Base-by-base conservation (phyloP, 768 basidiomycete genomes). In the Termitomyces eurrhizus region DNA sequence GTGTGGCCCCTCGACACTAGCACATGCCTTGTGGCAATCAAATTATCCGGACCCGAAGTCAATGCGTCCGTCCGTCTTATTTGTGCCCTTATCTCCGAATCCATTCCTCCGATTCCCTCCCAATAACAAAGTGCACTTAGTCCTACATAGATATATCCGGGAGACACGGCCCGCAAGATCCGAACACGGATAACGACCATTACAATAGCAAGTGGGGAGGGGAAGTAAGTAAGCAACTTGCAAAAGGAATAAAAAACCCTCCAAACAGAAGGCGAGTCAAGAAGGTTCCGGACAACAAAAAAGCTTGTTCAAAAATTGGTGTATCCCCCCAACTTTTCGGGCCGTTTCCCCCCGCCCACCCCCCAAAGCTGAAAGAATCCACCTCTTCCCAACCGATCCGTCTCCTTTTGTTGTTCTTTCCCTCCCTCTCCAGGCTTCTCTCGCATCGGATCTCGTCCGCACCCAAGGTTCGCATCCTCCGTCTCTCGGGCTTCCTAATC, bases 21-120 rank as follows among this genome's bases (percentile, higher is more conserved):
- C 59, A 56, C 53, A 56, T 56, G 54, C 44, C 32, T 7, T 36
- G 8, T 44, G 29, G 50, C 48, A 26, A 61, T 61, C 52, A 56
- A 50, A 56, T 7, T 14, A 45, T 53, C 21, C 62, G 62, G 64
- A 37, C 59, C 64, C 64, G 62, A 65, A 59, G 63, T 61, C 61
- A 61, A 42, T 59, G 64, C 52, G 59, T 42, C 44, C 29, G n/a
- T 42, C 44, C 13, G n/a, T 42, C 44, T 9, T 53, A 44, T 42
- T 44, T 39, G 14, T 52, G 39, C n/a, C 29, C 56, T 65, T 58
- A 65, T 51, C 63, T 55, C 63, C 63, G 63, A 36, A 39, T 52
- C 26, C 36, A n/a, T 46, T 35, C 18, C 46, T 39, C 11, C 29
- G 7, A 45, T 16, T 21, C 26, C 36, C 2, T 12, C 4, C 37